Conservation (phyloP, 345 rosid genomes). For the Syzygium aromaticum region DNA sequence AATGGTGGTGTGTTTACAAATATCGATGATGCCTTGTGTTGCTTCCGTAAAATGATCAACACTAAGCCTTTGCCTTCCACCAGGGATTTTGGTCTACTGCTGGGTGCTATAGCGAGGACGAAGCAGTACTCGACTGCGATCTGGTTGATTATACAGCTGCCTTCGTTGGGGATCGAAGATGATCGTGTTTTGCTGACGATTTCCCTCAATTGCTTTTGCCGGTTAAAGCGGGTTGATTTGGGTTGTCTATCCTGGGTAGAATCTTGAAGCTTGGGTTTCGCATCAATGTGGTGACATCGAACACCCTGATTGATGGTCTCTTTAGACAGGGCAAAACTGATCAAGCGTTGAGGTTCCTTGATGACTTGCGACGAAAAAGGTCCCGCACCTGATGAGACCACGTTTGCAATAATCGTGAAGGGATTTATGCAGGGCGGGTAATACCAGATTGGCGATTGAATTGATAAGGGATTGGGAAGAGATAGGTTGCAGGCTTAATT, state of each 20-base stretch:
- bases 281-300: neutral
- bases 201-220: neutral
- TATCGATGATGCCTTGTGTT: neutral
- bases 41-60: neutral
- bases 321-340: neutral
- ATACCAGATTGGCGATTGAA: neutral
- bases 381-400: too few species aligned
- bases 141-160: neutral
- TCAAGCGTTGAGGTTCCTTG: neutral
- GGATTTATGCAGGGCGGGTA: too few species aligned
- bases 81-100: neutral
- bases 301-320: neutral
- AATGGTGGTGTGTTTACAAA: neutral
- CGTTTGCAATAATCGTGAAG: too few species aligned
- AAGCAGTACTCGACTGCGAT: neutral
- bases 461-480: neutral
- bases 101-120: neutral
- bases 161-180: neutral
- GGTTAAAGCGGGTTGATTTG: neutral
- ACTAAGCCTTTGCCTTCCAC: neutral
- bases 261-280: constrained; percentile 1
- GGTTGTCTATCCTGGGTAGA: neutral
- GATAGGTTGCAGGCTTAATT: neutral
- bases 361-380: neutral
- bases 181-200: neutral